Conservation (phyloP, 352 stramenopile genomes). For the Globisporangium spinosum region DNA sequence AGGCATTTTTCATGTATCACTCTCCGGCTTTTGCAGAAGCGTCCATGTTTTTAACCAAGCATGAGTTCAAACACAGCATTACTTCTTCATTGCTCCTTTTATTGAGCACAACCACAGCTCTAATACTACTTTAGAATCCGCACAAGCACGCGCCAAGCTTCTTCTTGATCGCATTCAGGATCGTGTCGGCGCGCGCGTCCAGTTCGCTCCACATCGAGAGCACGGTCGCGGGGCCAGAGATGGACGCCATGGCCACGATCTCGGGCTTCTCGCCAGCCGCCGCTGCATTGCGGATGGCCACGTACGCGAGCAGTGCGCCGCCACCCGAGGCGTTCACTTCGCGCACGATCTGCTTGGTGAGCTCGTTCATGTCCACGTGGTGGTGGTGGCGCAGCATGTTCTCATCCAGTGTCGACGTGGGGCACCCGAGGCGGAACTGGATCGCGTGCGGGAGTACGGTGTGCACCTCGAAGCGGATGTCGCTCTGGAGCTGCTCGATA, state of each 20-base stretch:
- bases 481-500: constrained; percentile 30
- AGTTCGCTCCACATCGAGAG: constrained; percentile 57
- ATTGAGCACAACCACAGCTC: not conserved
- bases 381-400: constrained; percentile 70
- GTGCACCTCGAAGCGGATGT: constrained; percentile 48
- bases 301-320: constrained; percentile 41
- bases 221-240: constrained; percentile 33
- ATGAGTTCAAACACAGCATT: not conserved
- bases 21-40: not conserved
- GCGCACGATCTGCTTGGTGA: constrained; percentile 48
- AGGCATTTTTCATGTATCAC: not conserved
- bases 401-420: constrained; percentile 44
- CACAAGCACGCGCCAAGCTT: constrained; percentile 62
- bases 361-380: constrained; percentile 70
- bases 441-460: constrained; percentile 23
- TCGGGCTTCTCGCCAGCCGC: constrained; percentile 18
- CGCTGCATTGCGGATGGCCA: constrained; percentile 10
- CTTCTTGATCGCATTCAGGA: constrained; percentile 48
- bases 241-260: constrained; percentile 43
- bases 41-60: not conserved
- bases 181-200: constrained; percentile 34
- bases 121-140: constrained; percentile 42
- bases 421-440: constrained; percentile 51
- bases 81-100: not conserved
- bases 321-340: constrained; percentile 56